These are phyloP conservation scores for Ustilago xerochloae DNA, from an alignment of 1,284 basidiomycete genomes.

Conservation along the genomic window DNA sequence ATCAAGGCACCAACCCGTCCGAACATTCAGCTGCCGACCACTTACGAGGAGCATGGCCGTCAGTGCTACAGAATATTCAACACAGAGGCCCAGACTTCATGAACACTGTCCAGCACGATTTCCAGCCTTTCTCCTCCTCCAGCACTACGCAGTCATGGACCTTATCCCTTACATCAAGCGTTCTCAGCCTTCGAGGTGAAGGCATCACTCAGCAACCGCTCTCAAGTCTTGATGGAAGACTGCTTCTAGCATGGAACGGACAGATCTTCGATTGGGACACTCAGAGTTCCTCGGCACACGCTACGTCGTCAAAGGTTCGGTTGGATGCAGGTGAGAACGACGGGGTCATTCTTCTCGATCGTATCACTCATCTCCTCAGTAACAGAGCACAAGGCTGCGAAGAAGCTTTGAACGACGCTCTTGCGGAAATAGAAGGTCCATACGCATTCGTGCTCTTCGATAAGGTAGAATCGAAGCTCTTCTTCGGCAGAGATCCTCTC, in stretches of 20 bases:
- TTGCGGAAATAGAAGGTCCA: slow-evolving; percentile 57
- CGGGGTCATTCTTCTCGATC: slow-evolving; percentile 36
- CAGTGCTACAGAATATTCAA: slow-evolving; percentile 22
- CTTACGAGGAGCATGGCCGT: slow-evolving; percentile 22
- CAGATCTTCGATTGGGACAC: slow-evolving; percentile 56
- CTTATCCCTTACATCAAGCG: slow-evolving; percentile 36
- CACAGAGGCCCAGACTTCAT: slow-evolving; percentile 25
- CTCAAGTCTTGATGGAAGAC: slow-evolving; percentile 2
- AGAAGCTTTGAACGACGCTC: slow-evolving; percentile 5
- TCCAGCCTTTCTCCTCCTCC: not conserved
- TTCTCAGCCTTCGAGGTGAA: slow-evolving; percentile 59
- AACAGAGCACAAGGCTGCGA: not conserved
- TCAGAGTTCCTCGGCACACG: not conserved
- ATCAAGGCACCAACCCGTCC: not conserved
- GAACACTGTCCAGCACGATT: slow-evolving; percentile 9
- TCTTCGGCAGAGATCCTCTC: slow-evolving; percentile 87
- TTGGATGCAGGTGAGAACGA: slow-evolving; percentile 52
- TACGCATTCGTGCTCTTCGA: slow-evolving; percentile 63
- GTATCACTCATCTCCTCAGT: slow-evolving; percentile 19
- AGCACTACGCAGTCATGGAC: slow-evolving; percentile 7
- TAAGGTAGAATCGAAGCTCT: slow-evolving; percentile 70
- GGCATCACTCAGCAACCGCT: slow-evolving; percentile 54
- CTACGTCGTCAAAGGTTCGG: slow-evolving; percentile 6
- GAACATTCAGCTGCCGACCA: not conserved
- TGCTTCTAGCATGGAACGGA: slow-evolving; percentile 62